Conservation (phyloP, 352 stramenopile species). For the Pythium rishiriense region DNA sequence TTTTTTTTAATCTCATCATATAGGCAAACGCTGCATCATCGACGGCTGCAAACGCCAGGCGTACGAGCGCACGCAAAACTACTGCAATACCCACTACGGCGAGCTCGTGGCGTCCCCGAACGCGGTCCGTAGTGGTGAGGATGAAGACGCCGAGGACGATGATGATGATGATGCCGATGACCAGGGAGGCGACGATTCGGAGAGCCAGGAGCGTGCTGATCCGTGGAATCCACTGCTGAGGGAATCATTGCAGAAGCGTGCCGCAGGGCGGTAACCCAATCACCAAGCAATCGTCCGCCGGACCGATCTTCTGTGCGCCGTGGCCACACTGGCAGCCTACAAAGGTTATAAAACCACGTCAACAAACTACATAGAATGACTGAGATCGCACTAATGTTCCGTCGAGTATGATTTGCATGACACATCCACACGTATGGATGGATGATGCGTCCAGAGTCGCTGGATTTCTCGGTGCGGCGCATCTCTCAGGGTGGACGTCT, state of each 20-base stretch:
- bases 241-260: conserved; percentile 5
- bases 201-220: not conserved
- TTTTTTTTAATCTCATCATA: not conserved
- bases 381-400: not conserved
- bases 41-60: conserved; percentile 69
- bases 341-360: not conserved
- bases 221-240: not conserved
- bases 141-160: conserved; percentile 1
- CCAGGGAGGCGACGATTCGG: not conserved
- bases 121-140: conserved; percentile 2
- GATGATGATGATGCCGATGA: not conserved
- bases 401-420: not conserved
- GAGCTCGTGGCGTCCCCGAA: conserved; percentile 16
- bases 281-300: not conserved
- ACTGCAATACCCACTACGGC: conserved; percentile 69
- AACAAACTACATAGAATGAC: not conserved
- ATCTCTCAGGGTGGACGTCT: not conserved
- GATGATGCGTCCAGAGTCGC: conserved; percentile 1
- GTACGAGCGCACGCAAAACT: conserved; percentile 78
- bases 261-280: not conserved
- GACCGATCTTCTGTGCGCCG: too few relatives aligned
- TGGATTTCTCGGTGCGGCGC: not conserved
- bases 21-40: conserved; percentile 69
- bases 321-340: not conserved
- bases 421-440: not conserved